Conservation (phyloP, 352 stramenopile species). For the Phytopythium oedochilum region DNA sequence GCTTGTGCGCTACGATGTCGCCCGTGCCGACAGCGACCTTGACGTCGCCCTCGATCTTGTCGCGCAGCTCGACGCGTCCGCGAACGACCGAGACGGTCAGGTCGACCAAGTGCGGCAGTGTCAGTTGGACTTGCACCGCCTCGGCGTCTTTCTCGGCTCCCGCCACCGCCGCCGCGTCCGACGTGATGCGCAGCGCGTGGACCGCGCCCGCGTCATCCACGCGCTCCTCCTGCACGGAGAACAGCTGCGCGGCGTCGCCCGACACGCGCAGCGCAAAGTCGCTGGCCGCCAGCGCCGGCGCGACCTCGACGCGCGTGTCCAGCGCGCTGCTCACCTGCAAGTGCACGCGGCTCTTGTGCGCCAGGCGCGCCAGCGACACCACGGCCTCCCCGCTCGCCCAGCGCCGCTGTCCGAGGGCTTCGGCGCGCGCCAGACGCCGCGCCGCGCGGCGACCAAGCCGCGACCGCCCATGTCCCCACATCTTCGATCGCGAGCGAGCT, state of each 20-base stretch:
- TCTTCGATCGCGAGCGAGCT: neutral
- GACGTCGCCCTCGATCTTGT: slow-evolving; percentile 76
- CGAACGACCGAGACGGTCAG: slow-evolving; percentile 42
- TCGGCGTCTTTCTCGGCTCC: slow-evolving; percentile 12
- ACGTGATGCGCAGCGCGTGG: slow-evolving; percentile 20
- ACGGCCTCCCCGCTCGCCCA: neutral
- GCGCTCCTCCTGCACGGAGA: slow-evolving; percentile 21
- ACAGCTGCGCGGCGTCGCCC: slow-evolving; percentile 8
- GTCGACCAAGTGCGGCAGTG: slow-evolving; percentile 36
- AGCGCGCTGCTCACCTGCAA: slow-evolving; percentile 33
- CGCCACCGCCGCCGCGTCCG: neutral
- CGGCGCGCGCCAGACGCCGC: neutral
- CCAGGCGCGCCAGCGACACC: slow-evolving; percentile 30
- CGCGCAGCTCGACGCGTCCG: slow-evolving; percentile 35
- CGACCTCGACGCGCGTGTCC: slow-evolving; percentile 30
- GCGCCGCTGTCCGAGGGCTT: neutral
- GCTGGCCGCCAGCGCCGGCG: slow-evolving; percentile 39
- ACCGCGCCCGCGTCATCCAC: neutral
- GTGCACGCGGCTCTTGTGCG: slow-evolving; percentile 34
- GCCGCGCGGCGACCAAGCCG: neutral
- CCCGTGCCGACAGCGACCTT: slow-evolving; percentile 54
- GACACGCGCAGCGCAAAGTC: slow-evolving; percentile 40
- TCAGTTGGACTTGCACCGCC: slow-evolving; percentile 20
- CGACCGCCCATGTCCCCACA: neutral
- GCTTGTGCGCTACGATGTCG: slow-evolving; percentile 55